Percentiles rank a stretch among this genome's conserved stretches.
Evolutionary conservation across 2,329 filamentous ascomycete genomes (phyloP).

Genomic region (Xylariales sp.): DNA sequence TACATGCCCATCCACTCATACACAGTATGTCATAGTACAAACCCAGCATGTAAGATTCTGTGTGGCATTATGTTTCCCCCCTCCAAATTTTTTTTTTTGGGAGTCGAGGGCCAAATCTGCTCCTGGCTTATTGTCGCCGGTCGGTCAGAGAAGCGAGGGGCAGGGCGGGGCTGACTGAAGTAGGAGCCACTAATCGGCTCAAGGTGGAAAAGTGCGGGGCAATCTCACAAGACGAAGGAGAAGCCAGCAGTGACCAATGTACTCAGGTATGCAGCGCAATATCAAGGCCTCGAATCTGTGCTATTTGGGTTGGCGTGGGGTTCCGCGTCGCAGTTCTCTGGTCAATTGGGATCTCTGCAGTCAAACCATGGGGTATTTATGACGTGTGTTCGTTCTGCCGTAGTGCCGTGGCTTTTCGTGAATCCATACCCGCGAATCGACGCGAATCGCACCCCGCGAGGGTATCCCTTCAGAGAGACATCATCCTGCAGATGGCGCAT

Average conservation of each 20-base stretch:
- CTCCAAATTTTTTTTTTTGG: background rate
- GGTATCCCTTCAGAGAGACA: constrained; percentile 14
- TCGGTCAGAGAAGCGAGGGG: constrained; percentile 1
- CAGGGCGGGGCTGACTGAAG: background rate
- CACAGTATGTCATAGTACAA: too few relatives aligned
- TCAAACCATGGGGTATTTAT: background rate
- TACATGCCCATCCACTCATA: too few relatives aligned
- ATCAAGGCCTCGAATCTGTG: too few relatives aligned
- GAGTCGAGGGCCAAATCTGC: too few relatives aligned
- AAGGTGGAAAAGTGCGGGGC: constrained; percentile 18
- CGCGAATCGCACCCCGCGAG: constrained; percentile 3
- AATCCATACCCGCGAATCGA: background rate
- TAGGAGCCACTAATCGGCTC: constrained; percentile 11
- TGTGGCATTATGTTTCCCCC: too few relatives aligned
- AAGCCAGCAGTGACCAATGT: too few relatives aligned
- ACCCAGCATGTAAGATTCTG: too few relatives aligned
- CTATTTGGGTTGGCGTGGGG: too few relatives aligned
- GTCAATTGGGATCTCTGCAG: too few relatives aligned
- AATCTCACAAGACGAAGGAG: constrained; percentile 9
- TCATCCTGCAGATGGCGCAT: constrained; percentile 16
- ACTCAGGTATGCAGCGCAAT: too few relatives aligned
- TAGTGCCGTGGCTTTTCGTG: constrained; percentile 1
- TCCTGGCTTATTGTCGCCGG: too few relatives aligned
- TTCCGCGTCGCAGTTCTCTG: too few relatives aligned
- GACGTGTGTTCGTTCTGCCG: constrained; percentile 4